Conservation (phyloP, 2,329 filamentous ascomycete species). For the Aspergillus texensis region DNA sequence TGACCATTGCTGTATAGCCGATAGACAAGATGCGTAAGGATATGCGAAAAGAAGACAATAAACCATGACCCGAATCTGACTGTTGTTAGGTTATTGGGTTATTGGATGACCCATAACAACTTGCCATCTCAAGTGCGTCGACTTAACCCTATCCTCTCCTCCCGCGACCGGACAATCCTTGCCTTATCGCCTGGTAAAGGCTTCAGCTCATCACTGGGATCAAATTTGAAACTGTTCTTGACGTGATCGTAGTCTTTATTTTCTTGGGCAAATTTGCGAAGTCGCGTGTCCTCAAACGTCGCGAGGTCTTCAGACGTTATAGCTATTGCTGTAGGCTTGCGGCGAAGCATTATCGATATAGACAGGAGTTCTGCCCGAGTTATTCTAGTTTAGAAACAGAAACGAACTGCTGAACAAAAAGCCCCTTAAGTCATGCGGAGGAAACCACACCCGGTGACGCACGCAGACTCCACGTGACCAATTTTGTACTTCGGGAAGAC, state of each 20-base stretch:
- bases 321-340: constrained; percentile 54
- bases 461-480: neutral
- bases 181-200: constrained; percentile 53
- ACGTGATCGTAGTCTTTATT: constrained; percentile 27
- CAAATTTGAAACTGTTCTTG: constrained; percentile 33
- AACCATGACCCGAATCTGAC: neutral
- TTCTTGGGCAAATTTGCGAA: constrained; percentile 33
- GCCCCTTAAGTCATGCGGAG: neutral
- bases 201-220: constrained; percentile 55
- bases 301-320: constrained; percentile 52
- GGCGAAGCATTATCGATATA: constrained; percentile 49
- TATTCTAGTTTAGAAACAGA: no score
- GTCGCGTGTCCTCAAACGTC: constrained; percentile 48
- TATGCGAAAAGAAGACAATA: neutral
- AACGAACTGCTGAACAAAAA: neutral
- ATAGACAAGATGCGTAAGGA: neutral
- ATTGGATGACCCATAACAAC: neutral
- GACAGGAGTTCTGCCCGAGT: no score
- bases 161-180: constrained; percentile 48
- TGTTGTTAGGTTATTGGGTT: neutral
- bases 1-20: no score
- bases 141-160: constrained; percentile 48
- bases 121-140: constrained; percentile 22
- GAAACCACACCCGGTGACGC: neutral
- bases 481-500: neutral